Evolutionary conservation across 805 yeast genomes (phyloP).

Genomic region (Ogataea henricii): DNA sequence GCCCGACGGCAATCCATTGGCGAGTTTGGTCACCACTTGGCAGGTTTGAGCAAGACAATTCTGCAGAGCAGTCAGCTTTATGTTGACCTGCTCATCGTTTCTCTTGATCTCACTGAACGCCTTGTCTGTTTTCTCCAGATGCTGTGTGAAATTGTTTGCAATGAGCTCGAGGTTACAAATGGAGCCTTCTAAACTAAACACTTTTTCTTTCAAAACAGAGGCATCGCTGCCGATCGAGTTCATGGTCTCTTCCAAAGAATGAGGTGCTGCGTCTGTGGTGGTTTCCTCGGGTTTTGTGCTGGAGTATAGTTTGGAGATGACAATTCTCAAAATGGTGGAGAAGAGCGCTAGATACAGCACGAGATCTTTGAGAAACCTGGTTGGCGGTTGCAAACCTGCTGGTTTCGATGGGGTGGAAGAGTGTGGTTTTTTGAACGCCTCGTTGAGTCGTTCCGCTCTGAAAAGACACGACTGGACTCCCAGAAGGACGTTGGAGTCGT

Average conservation of each 20-base stretch:
- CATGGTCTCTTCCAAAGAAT: slow-evolving; percentile 2
- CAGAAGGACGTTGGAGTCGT: slow-evolving; percentile 14
- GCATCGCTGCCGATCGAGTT: slow-evolving; percentile 10
- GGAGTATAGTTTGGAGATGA: neutral
- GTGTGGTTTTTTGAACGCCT: slow-evolving; percentile 6
- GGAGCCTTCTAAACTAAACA: slow-evolving; percentile 19
- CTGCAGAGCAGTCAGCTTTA: slow-evolving; percentile 9
- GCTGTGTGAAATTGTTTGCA: slow-evolving; percentile 14
- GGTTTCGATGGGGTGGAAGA: neutral
- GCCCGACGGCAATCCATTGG: neutral
- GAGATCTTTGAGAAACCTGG: neutral
- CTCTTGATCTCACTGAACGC: slow-evolving; percentile 4
- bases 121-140: slow-evolving; percentile 9
- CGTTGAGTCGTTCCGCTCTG: slow-evolving; percentile 17
- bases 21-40: slow-evolving; percentile 6
- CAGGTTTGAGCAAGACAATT: slow-evolving; percentile 6
- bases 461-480: slow-evolving; percentile 21
- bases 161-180: slow-evolving; percentile 20
- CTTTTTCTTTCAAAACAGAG: slow-evolving; percentile 19
- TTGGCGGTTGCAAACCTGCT: neutral
- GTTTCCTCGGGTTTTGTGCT: neutral
- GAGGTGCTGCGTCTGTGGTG: neutral
- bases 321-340: neutral
- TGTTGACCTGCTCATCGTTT: slow-evolving; percentile 3
- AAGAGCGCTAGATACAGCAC: slow-evolving; percentile 1